Evolutionary conservation across 2,329 filamentous ascomycete species (phyloP).

Genomic region (Aspergillus proliferans): DNA sequence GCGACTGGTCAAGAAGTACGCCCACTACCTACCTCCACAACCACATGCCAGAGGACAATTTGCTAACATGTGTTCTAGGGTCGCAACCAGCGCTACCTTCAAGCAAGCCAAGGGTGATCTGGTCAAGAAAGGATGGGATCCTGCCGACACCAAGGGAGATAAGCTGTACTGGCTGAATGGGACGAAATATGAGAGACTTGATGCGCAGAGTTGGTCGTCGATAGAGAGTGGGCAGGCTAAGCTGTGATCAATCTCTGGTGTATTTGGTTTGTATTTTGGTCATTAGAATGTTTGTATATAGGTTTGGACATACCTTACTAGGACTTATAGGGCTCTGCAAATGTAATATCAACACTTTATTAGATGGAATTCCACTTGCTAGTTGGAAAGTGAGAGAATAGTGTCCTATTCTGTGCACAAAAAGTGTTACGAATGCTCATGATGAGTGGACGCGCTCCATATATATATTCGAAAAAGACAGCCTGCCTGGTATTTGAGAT

Average conservation of each 20-base stretch:
- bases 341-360: too few species aligned
- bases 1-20: slow-evolving; percentile 41
- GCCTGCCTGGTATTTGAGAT: not conserved
- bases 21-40: not conserved
- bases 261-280: not conserved
- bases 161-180: slow-evolving; percentile 42
- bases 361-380: too few species aligned
- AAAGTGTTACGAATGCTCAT: too few species aligned
- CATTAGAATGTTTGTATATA: not conserved
- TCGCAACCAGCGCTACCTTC: slow-evolving; percentile 45
- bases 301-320: slow-evolving; percentile 4
- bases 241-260: slow-evolving; percentile 21
- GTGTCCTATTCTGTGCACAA: too few species aligned
- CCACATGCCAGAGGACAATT: not conserved
- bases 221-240: slow-evolving; percentile 43
- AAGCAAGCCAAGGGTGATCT: slow-evolving; percentile 45
- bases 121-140: slow-evolving; percentile 38
- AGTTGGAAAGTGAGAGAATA: too few species aligned
- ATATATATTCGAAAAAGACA: not conserved
- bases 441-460: too few species aligned
- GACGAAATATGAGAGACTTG: slow-evolving; percentile 34
- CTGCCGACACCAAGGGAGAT: slow-evolving; percentile 28
- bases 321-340: too few species aligned
- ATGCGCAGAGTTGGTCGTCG: slow-evolving; percentile 31
- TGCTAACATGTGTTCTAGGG: slow-evolving; percentile 18